Evolutionary conservation across 2,329 filamentous ascomycete species (phyloP), one percentile per base, ranked within the genome.

Genomic region (Lecanicillium sp.): DNA sequence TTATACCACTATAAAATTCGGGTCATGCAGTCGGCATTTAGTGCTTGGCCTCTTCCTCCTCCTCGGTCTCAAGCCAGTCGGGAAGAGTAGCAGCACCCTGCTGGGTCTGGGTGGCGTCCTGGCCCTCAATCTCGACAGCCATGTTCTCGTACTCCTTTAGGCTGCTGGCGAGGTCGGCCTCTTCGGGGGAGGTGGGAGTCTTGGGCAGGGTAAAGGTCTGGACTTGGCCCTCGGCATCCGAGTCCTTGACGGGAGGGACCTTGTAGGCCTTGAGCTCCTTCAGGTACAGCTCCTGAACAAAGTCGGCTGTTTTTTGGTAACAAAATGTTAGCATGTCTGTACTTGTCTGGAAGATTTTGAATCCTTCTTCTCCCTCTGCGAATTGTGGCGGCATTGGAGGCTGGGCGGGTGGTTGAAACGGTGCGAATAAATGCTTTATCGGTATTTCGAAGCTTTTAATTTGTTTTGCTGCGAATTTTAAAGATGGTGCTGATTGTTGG

Each of bases 201-300:
- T 84, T 80, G 55, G 92, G 92, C 49, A 82, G 62, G 57, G 62
- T 59, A 74, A 96, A 98, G 63, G 80, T 85, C 64, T 92, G 85
- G 55, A 96, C 92, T 55, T 94, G 84, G 60, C 86, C 89, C 53
- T 90, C 83, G 59, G 89, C 73, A 59, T 96, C 92, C 55, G 78
- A 78, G 48, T 87, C 75, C 75, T 95, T 95, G 69, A 90, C 62
- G 51, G 79, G 71, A 41, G 85, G 72, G 48, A 81, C 71, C 78
- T 96, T 96, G 83, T 95, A 96, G 67, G 80, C 78, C 71, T 90
- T 92, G 61, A 98, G 80, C 70, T 96, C 89, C 65, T 83, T 84
- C 54, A 98, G 80, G 76, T 98, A 98, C 60, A 98, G 78, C 63
- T 96, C 90, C 70, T 96, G 92, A 55, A 98, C 86, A 57, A 95